These are phyloP conservation scores for Chalara sp. DNA, from an alignment of 2,329 filamentous ascomycete genomes.

Conservation along the genomic window DNA sequence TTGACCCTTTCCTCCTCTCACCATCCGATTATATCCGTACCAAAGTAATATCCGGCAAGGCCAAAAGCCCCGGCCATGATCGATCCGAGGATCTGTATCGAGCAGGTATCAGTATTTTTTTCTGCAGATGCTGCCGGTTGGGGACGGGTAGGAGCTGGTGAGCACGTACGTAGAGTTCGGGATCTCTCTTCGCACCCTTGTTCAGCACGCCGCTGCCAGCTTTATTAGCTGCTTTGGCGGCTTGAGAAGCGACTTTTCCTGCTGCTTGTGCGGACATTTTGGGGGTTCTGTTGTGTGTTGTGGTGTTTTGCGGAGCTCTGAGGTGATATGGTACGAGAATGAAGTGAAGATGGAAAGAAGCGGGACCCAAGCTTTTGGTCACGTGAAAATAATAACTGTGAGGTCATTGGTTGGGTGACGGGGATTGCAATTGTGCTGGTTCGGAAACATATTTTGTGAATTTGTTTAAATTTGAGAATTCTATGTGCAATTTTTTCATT, in stretches of 20 bases:
- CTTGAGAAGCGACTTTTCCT: constrained; percentile 27
- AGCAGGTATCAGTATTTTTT: not conserved
- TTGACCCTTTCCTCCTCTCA: not conserved
- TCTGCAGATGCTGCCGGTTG: too few species aligned
- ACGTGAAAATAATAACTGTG: too few species aligned
- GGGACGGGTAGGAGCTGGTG: constrained; percentile 1
- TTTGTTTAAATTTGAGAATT: too few species aligned
- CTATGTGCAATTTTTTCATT: too few species aligned
- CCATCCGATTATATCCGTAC: constrained; percentile 35
- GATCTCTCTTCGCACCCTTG: constrained; percentile 61
- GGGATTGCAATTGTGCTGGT: too few species aligned
- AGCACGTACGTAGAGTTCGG: constrained; percentile 63
- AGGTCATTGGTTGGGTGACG: too few species aligned
- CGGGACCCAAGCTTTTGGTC: too few species aligned
- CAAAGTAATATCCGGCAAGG: constrained; percentile 85
- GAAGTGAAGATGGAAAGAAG: too few species aligned
- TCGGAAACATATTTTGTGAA: too few species aligned
- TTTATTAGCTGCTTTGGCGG: constrained; percentile 31
- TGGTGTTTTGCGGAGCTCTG: too few species aligned
- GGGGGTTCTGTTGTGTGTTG: constrained; percentile 3
- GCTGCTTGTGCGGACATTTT: constrained; percentile 26
- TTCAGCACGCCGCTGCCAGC: constrained; percentile 44
- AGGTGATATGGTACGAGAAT: too few species aligned
- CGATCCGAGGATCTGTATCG: constrained; percentile 70
- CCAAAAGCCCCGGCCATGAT: constrained; percentile 87